phyloP scores from a whole-genome alignment of 306 rosid genomes.

The Carpinus viminea region DNA sequence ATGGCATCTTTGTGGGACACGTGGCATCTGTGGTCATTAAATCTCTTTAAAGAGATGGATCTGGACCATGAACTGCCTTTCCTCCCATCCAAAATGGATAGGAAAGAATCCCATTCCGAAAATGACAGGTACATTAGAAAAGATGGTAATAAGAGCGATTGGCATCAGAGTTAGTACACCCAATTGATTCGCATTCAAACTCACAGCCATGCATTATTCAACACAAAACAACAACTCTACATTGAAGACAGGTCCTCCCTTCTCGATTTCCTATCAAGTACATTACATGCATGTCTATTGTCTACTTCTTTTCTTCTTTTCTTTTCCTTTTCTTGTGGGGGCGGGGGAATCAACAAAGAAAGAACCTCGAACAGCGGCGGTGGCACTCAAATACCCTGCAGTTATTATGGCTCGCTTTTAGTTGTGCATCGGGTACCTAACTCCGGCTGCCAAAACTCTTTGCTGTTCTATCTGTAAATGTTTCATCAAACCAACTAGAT shows the following conservation, averaged over 20 bases:
- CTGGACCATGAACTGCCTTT: too few species aligned
- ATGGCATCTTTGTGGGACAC: too few species aligned
- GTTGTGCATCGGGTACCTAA: slow-evolving; percentile 75
- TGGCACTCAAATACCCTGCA: background rate
- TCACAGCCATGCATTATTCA: slow-evolving; percentile 19
- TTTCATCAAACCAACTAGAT: background rate
- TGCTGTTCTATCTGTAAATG: slow-evolving; percentile 77
- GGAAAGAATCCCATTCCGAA: background rate
- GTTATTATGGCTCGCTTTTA: slow-evolving; percentile 11
- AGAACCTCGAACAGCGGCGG: background rate
- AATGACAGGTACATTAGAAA: background rate
- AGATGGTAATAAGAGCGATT: too few species aligned
- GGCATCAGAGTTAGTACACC: background rate
- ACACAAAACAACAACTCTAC: background rate
- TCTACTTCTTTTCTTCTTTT: too few species aligned
- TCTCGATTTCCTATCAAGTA: too few species aligned
- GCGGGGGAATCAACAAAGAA: too few species aligned
- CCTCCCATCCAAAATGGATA: too few species aligned
- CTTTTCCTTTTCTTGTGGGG: too few species aligned
- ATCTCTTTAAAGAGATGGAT: too few species aligned
- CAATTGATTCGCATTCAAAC: slow-evolving; percentile 30
- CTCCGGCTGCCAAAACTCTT: slow-evolving; percentile 81
- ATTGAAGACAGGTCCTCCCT: background rate
- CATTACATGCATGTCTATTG: too few species aligned
- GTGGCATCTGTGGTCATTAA: too few species aligned